Percentiles rank a stretch among this genome's conserved stretches.
phyloP scores from a whole-genome alignment of 805 yeast genomes.

The Zygoascus ofunaensis region DNA sequence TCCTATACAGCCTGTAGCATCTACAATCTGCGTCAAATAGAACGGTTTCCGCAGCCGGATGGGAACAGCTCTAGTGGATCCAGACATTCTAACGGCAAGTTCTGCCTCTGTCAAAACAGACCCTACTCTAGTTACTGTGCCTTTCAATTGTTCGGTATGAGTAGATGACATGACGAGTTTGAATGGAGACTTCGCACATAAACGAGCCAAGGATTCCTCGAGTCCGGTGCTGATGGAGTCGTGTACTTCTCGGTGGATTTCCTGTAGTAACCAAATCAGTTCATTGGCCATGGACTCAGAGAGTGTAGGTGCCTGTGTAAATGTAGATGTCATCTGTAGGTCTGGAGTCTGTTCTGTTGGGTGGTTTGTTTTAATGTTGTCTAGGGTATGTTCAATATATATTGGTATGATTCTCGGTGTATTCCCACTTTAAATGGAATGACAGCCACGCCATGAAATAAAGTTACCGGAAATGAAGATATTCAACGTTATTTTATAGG shows the following conservation, averaged over 20 bases:
- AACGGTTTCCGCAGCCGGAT: constrained; percentile 7
- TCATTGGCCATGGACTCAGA: constrained; percentile 8
- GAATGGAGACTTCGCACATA: constrained; percentile 14
- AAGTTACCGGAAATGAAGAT: too few relatives aligned
- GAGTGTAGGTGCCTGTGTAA: too few relatives aligned
- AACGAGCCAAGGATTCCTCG: constrained; percentile 13
- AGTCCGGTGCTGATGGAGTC: constrained; percentile 12
- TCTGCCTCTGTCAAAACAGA: constrained; percentile 11
- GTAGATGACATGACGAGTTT: constrained; percentile 18
- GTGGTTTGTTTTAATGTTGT: too few relatives aligned
- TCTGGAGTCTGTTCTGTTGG: too few relatives aligned
- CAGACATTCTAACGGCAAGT: constrained; percentile 11
- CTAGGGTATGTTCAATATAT: too few relatives aligned
- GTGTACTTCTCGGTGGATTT: constrained; percentile 10
- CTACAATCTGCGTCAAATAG: constrained; percentile 15
- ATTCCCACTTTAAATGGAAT: too few relatives aligned
- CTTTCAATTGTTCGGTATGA: constrained; percentile 18
- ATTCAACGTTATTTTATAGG: too few relatives aligned
- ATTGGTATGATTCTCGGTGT: too few relatives aligned
- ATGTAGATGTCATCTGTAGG: too few relatives aligned
- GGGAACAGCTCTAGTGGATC: constrained; percentile 4
- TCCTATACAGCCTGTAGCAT: constrained; percentile 11
- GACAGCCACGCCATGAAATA: too few relatives aligned
- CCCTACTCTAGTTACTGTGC: constrained; percentile 17
- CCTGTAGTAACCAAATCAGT: constrained; percentile 16